Evolutionary conservation across 495 filamentous ascomycete genomes (phyloP).

Genomic region (Hypoxylon intermedium): DNA sequence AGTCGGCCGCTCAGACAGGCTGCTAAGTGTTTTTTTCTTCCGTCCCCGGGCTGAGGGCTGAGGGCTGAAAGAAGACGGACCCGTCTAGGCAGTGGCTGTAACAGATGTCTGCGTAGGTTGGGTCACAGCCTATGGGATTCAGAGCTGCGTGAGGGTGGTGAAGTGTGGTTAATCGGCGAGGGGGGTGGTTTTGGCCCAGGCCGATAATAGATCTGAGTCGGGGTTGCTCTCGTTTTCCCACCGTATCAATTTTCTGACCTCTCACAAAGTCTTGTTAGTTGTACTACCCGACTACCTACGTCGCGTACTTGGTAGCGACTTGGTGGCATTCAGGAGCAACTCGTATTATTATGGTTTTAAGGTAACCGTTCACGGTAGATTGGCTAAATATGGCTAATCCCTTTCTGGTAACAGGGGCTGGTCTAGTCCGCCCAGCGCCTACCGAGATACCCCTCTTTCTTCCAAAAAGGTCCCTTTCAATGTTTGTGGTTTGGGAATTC

Average conservation of each 20-base stretch:
- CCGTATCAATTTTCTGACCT: constrained; percentile 25
- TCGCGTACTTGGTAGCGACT: background rate
- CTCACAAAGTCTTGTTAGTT: background rate
- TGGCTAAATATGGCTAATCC: constrained; percentile 6
- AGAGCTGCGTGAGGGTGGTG: constrained; percentile 19
- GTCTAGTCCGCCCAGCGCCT: constrained; percentile 3
- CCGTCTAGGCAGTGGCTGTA: constrained; percentile 7
- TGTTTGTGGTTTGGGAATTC: too few relatives aligned
- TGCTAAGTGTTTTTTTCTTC: constrained; percentile 1
- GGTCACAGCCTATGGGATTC: constrained; percentile 37
- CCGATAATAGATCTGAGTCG: constrained; percentile 29
- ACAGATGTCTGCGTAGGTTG: constrained; percentile 13
- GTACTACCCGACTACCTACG: background rate
- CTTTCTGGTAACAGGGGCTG: constrained; percentile 16
- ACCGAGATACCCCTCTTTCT: constrained; percentile 31
- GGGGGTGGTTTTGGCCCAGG: constrained; percentile 12
- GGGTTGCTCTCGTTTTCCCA: constrained; percentile 26
- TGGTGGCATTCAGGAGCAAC: background rate
- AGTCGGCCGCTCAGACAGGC: constrained; percentile 22
- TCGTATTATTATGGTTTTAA: constrained; percentile 17
- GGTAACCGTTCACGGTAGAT: constrained; percentile 30
- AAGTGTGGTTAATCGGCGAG: constrained; percentile 29
- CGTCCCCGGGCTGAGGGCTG: constrained; percentile 23
- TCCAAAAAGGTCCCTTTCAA: constrained; percentile 19
- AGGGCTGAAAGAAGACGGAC: constrained; percentile 27